Evolutionary conservation across 2,329 filamentous ascomycete genomes (phyloP).

Genomic region (Clarireedia hainanense): DNA sequence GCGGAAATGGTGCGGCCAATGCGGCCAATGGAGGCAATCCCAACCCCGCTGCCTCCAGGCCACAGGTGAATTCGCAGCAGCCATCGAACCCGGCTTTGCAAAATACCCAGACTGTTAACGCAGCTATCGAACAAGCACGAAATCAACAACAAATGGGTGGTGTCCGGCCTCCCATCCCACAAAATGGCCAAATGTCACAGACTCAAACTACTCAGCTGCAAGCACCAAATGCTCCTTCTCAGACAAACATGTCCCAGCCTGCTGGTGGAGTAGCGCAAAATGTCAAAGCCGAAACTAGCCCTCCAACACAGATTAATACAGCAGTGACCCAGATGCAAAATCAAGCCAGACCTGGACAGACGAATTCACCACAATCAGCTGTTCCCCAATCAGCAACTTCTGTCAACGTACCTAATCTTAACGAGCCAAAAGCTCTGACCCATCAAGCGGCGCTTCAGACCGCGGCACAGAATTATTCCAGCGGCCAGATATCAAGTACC

Average conservation of each 20-base stretch:
- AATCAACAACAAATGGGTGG: conserved; percentile 29
- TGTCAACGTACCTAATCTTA: conserved; percentile 17
- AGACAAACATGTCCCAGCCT: conserved; percentile 14
- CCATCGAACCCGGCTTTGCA: conserved; percentile 24
- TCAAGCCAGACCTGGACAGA: conserved; percentile 19
- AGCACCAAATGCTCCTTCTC: conserved; percentile 16
- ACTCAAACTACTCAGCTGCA: conserved; percentile 12
- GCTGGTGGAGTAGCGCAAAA: conserved; percentile 13
- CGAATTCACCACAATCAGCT: conserved; percentile 27
- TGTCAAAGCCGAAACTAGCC: conserved; percentile 24
- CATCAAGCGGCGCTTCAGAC: conserved; percentile 27
- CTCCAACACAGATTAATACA: conserved; percentile 26
- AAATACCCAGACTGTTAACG: conserved; percentile 29
- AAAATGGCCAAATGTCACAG: conserved; percentile 15
- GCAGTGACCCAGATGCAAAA: conserved; percentile 21
- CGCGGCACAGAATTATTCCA: conserved; percentile 29
- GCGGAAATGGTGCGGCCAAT: no score
- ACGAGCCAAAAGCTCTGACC: conserved; percentile 22
- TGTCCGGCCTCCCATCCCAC: conserved; percentile 19
- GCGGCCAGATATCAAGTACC: conserved; percentile 16
- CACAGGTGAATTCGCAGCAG: conserved; percentile 25
- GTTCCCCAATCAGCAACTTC: conserved; percentile 25
- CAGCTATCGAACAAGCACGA: conserved; percentile 28
- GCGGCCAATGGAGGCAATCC: not conserved
- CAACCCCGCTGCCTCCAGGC: conserved; percentile 20